A percentile compares a stretch with the other conserved stretches of the same genome.
Conservation (phyloP, 2,329 filamentous ascomycete species). For the Zymoseptoria brevis region DNA sequence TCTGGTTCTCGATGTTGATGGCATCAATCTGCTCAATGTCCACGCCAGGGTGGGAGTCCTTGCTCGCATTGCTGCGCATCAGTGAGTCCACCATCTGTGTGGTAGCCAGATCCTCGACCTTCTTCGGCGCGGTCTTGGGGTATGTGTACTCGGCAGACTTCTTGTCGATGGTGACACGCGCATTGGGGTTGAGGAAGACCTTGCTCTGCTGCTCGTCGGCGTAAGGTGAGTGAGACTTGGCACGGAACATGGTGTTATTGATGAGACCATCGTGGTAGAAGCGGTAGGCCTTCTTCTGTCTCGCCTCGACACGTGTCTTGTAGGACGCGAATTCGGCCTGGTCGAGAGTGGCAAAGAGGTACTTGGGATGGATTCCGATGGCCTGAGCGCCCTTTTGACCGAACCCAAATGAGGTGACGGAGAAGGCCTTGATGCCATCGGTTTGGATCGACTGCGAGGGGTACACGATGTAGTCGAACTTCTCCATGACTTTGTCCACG, state of each 20-base stretch:
- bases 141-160: conserved; percentile 75
- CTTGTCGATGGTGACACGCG: conserved; percentile 76
- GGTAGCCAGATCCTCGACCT: conserved; percentile 55
- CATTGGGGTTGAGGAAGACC: conserved; percentile 89
- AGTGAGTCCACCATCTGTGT: conserved; percentile 69
- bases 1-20: conserved; percentile 89
- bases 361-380: conserved; percentile 93
- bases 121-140: conserved; percentile 60
- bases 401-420: conserved; percentile 97
- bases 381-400: conserved; percentile 97
- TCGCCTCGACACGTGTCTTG: conserved; percentile 76
- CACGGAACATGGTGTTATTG: conserved; percentile 95
- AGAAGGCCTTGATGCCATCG: conserved; percentile 97
- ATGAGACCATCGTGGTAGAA: conserved; percentile 98
- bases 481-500: conserved; percentile 89
- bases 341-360: conserved; percentile 90
- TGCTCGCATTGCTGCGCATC: conserved; percentile 52
- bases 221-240: conserved; percentile 88
- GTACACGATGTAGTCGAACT: conserved; percentile 97
- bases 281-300: conserved; percentile 97
- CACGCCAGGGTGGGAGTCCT: conserved; percentile 73
- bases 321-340: conserved; percentile 74
- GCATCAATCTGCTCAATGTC: conserved; percentile 84
- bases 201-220: conserved; percentile 75
- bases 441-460: conserved; percentile 93